Base-by-base conservation (phyloP, 805 yeast species). In the Nakazawaea wyomingensis region DNA sequence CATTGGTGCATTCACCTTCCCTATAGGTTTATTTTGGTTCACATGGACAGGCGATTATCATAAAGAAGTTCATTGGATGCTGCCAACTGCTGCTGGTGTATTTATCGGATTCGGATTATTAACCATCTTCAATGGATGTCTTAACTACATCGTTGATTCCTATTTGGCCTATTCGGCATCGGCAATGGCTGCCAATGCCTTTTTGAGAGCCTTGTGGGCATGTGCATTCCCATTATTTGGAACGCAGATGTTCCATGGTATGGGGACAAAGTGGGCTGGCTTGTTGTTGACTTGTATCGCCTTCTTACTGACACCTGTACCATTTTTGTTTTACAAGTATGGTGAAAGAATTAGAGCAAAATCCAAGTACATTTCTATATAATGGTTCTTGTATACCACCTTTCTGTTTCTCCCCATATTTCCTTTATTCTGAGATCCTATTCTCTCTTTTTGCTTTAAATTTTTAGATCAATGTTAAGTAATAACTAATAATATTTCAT, bases 21-120 rank as follows among this genome's bases (percentile, higher is more conserved):
- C 95, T 19, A 68, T 78, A 41, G 96, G 96, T 38, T 67, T 89
- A 48, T 71, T 89, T 54, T 85, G 96, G 96, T 70, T 89, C 60
- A 77, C 86, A 43, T 89, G 96, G 96, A 69, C 91, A 8, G 96
- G 96, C 56, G 74, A 78, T 50, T 89, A 80, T 61, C 81, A 76
- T 39, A 61, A 80, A 24, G 62, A 62, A 31, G 77, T 86, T 28
- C 96, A 82, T 58, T 89, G 91, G 90, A 81, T 80, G 53, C 85
- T 76, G n/a, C 93, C 95, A 32, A 74, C 84, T 2, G 62, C 77
- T 22, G 78, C 85, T 22, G 83, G 86, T 49, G 47, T 74, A 3
- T 71, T 81, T 54, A 72, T 77, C 30, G 90, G 89, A 10, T 76
- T 73, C 49, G 95, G 91, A 30, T 63, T 84, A 45, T 66, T 82